Base-by-base conservation (phyloP, 2,329 filamentous ascomycete genomes). In the Lasiodiplodia gonubiensis region DNA sequence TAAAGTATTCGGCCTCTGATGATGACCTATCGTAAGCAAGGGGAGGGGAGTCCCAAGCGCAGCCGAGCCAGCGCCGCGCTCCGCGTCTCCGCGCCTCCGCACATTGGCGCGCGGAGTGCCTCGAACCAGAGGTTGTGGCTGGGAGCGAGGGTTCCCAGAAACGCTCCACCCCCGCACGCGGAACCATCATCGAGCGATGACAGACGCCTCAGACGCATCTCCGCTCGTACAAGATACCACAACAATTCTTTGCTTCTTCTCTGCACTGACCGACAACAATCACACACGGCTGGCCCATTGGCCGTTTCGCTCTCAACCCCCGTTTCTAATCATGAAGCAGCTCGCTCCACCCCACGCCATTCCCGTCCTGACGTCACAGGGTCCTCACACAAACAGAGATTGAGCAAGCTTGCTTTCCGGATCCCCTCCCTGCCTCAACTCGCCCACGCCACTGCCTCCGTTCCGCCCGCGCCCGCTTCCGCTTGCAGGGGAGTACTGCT, bases 361-460 rank as follows among this genome's bases (percentile, higher is more conserved):
- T n/a, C 27, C 27, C 52, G 25, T 25, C 10, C 12, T 60, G 57
- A 60, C 57, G 57, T 60, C 57, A 60, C 37, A 8, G 55, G 55
- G 33, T 52, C 49, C 49, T 52, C 14, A n/a, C 35, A 7, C 6
- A 8, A 39, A n/a, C 42, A 46, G 18, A 46, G 42, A 46, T 46
- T 21, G 42, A 46, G 42, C 18, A 46, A 21, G 42, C 42, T n/a
- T 11, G 42, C 42, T n/a, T 11, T n/a, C 42, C 42, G 42, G 8
- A 46, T 46, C 42, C 42, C 42, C 42, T 46, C n/a, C 42, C 42
- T 46, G 42, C 42, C 42, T 46, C n/a, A 53, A 18, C 55, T 23
- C 23, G 27, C 21, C 14, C 55, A 27, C 21, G 48, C 48, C 42
- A 21, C 48, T 8, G 4, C 21, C 21, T 23, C 14, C 23, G 14